phyloP scores from a whole-genome alignment of 768 basidiomycete genomes.

The Trametes punicea region DNA sequence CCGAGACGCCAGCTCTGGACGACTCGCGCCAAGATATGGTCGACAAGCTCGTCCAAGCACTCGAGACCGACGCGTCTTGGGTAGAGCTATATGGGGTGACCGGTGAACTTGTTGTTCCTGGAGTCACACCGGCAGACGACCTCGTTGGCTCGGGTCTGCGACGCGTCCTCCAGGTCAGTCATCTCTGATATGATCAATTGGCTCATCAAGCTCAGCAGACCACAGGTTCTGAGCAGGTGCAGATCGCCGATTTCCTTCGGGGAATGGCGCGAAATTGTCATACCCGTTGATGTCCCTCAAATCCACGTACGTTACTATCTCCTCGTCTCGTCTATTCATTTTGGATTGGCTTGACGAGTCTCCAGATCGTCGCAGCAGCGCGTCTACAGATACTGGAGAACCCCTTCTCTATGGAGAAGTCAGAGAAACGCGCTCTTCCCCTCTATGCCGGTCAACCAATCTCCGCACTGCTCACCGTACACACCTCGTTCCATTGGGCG shows the following conservation, averaged over 20 bases:
- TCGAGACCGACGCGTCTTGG: conserved; percentile 66
- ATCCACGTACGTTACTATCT: conserved; percentile 57
- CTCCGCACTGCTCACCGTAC: conserved; percentile 60
- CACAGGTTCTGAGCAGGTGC: conserved; percentile 38
- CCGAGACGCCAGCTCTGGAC: conserved; percentile 32
- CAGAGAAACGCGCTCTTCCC: conserved; percentile 25
- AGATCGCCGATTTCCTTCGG: conserved; percentile 35
- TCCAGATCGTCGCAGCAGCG: conserved; percentile 65
- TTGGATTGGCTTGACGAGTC: neutral
- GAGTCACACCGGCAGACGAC: conserved; percentile 30
- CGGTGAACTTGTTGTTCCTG: conserved; percentile 63
- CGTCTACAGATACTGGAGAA: conserved; percentile 47
- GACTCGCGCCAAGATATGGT: conserved; percentile 43
- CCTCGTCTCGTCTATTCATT: neutral
- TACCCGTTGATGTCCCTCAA: conserved; percentile 81
- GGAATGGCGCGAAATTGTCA: conserved; percentile 71
- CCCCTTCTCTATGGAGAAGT: conserved; percentile 36
- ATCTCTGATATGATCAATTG: no score
- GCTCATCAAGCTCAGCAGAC: neutral
- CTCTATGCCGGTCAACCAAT: conserved; percentile 89
- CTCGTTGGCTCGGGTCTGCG: conserved; percentile 26
- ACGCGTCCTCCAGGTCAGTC: conserved; percentile 33
- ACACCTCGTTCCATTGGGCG: conserved; percentile 79
- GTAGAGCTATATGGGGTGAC: conserved; percentile 67
- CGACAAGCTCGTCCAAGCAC: conserved; percentile 49